Conservation (phyloP, 768 basidiomycete genomes). For the Astraeus odoratus region DNA sequence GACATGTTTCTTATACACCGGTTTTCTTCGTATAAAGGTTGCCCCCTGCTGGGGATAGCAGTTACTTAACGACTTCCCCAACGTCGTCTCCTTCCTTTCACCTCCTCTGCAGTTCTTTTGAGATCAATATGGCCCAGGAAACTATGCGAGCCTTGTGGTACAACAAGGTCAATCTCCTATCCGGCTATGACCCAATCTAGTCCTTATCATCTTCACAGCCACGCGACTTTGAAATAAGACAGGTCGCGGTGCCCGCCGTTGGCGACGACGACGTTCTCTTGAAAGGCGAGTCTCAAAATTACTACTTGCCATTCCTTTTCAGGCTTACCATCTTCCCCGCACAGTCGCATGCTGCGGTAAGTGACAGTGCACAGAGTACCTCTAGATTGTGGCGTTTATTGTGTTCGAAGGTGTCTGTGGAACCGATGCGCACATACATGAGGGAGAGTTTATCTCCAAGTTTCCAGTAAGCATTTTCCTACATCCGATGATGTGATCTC, state of each 20-base stretch:
- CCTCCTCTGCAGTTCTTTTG: background rate
- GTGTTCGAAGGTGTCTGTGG: slow-evolving; percentile 43
- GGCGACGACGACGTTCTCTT: slow-evolving; percentile 68
- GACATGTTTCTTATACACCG: background rate
- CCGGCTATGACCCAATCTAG: background rate
- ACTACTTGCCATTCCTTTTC: background rate
- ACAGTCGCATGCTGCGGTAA: slow-evolving; percentile 39
- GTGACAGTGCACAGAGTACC: slow-evolving; percentile 4
- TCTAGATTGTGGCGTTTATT: background rate
- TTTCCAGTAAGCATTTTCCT: slow-evolving; percentile 37
- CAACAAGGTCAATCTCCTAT: slow-evolving; percentile 43
- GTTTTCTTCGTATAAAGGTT: background rate
- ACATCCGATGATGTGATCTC: slow-evolving; percentile 14
- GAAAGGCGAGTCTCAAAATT: slow-evolving; percentile 43
- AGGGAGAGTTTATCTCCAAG: slow-evolving; percentile 59
- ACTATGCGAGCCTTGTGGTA: slow-evolving; percentile 76
- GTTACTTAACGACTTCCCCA: slow-evolving; percentile 4
- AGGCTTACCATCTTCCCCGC: slow-evolving; percentile 3
- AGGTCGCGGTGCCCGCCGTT: slow-evolving; percentile 60
- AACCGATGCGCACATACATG: slow-evolving; percentile 59
- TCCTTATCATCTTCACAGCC: slow-evolving; percentile 38
- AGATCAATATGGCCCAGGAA: slow-evolving; percentile 42
- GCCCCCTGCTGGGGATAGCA: slow-evolving; percentile 4
- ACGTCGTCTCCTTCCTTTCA: background rate
- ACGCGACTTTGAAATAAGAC: slow-evolving; percentile 55